These are phyloP conservation scores for Pythium apleroticum DNA, from an alignment of 352 stramenopile genomes.

Conservation along the genomic window DNA sequence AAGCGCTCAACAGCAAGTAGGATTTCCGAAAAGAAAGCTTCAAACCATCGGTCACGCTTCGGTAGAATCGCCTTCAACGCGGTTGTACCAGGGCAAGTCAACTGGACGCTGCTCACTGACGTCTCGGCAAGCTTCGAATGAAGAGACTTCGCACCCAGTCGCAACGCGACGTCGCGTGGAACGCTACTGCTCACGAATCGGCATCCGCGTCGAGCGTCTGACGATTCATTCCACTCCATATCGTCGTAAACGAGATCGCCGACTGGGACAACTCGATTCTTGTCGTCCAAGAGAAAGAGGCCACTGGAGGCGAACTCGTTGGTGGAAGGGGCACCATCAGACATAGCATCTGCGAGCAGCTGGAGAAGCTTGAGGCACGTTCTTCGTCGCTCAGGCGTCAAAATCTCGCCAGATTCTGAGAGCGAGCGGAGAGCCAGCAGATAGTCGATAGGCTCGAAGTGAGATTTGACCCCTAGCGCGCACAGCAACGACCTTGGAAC, in stretches of 20 bases:
- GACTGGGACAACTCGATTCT: conserved; percentile 22
- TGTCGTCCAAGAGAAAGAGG: conserved; percentile 30
- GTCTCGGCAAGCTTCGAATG: conserved; percentile 65
- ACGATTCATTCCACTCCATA: conserved; percentile 77
- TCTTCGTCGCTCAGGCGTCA: conserved; percentile 15
- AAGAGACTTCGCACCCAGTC: conserved; percentile 57
- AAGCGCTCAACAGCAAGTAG: conserved; percentile 55
- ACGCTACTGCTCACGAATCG: conserved; percentile 58
- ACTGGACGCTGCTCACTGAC: conserved; percentile 47
- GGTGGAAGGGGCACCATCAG: neutral
- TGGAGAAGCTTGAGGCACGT: conserved; percentile 53
- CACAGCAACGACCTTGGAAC: conserved; percentile 58
- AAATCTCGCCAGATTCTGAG: conserved; percentile 23
- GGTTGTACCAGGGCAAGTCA: conserved; percentile 42
- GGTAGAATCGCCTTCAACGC: conserved; percentile 49
- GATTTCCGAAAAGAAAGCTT: conserved; percentile 56
- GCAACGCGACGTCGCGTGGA: conserved; percentile 39
- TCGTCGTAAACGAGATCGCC: conserved; percentile 60
- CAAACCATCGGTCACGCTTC: conserved; percentile 36
- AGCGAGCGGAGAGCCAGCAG: conserved; percentile 49
- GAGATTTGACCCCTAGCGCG: conserved; percentile 52
- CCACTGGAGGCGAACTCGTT: neutral
- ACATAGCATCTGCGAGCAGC: conserved; percentile 29
- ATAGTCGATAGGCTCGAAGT: conserved; percentile 56
- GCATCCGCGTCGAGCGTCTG: conserved; percentile 44